Base-by-base conservation (phyloP, 805 yeast genomes). In the Debaryomyces tyrocola region DNA sequence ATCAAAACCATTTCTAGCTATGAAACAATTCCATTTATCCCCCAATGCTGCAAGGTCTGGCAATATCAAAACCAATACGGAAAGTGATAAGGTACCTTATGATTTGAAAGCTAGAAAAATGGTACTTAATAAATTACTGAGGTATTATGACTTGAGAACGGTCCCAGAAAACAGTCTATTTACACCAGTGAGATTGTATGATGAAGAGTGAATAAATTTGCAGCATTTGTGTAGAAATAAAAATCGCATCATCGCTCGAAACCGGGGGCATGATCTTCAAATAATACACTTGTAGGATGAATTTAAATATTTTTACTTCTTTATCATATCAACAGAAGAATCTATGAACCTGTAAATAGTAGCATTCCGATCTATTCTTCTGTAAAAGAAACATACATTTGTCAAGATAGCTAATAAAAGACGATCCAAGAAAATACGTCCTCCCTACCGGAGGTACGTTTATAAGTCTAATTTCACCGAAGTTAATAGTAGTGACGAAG, bases 401-500 rank as follows among this genome's bases (percentile, higher is more conserved):
- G 18, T 46, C 69, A 63, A 56, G 44, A 90, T 90, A 84, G 97
- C 90, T 29, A 90, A 90, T 67, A 90, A 90, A 66, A 70, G 91
- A 59, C 78, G 97, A 63, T 90, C 96, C 9, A 86, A 85, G 74
- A 86, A 90, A 74, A 73, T 78, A 40, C 83, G 84, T 51, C 90
- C 90, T 46, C 90, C 91, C 5, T 90, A 87, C 67, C 77, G 83
- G 64, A 79, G 84, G 64, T 89, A 88, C 63, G 90, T 79, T 39
- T 82, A 81, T 55, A 75, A 79, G 28, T 72, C 75, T 21, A 63
- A 57, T 52, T 59, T 55, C 41, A 57, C 63, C 5, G 60, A 54
- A 29, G 57, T 47, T 18, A 54, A 55, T 36, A 52, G 57, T 41
- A 57, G 64, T 40, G 63, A 59, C 36, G 70, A 64, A 33, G 64